A percentile compares a stretch with the other conserved stretches of the same genome.
Evolutionary conservation across 1,139 yeast species (phyloP).

Genomic region (Magnusiomyces suaveolens): DNA sequence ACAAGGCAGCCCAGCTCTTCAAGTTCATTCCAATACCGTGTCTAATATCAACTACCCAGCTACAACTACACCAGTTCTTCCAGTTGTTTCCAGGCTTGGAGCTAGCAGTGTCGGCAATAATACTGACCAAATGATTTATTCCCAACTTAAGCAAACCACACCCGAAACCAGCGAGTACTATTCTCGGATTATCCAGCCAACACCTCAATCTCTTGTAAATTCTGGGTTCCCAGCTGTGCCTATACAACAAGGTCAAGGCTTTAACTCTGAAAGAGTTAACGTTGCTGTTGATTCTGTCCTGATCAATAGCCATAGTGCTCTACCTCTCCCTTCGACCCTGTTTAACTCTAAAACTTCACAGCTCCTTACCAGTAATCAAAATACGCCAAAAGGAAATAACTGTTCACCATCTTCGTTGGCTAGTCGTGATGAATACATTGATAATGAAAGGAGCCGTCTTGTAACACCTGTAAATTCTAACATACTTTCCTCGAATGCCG

Average conservation of each 20-base stretch:
- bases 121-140: neutral
- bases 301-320: neutral
- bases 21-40: neutral
- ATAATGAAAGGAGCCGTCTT: neutral
- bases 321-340: neutral
- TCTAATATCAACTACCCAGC: neutral
- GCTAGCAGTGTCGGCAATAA: neutral
- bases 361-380: neutral
- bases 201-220: neutral
- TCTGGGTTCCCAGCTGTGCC: neutral
- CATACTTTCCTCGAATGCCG: neutral
- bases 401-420: neutral
- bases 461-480: neutral
- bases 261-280: too few relatives aligned
- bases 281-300: too few relatives aligned
- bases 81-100: neutral
- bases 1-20: neutral
- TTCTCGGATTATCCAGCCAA: neutral
- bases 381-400: neutral
- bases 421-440: neutral
- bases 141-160: neutral
- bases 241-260: neutral
- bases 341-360: neutral
- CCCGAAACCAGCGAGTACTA: neutral
- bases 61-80: neutral